Base-by-base conservation (phyloP, 2,329 filamentous ascomycete genomes). In the Aspergillus felis region DNA sequence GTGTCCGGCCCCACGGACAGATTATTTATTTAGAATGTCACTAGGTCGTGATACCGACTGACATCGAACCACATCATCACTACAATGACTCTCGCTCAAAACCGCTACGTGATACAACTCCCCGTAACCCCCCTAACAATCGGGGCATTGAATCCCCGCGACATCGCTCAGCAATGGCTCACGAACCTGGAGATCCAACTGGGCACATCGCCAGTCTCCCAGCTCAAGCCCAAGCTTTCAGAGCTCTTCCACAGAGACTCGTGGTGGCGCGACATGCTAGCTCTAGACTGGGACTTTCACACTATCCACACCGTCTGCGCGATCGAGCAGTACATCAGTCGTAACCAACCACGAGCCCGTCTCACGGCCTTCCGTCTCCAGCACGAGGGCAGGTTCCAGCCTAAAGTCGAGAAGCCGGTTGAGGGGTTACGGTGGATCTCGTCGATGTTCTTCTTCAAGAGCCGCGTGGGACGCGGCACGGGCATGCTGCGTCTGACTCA, bases 231-330 rank as follows among this genome's bases (percentile, higher is more conserved):
- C 20, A 56, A 63, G 3, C 51, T 71, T 10, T 29, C 57, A 25
- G 32, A 54, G 1, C 61, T 77, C 5, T 73, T 77, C 50, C 71
- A 75, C 14, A 44, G 62, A 20, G 73, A 75, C n/a, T 74, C 74
- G 9, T 76, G 73, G 70, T 76, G 74, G 72, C 70, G 75, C 4
- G 75, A 77, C 32, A 72, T 74, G 61, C 63, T 76, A n/a, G 69
- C 68, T 6, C 59, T 77, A 12, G 70, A 72, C 44, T 77, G 75
- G 75, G 71, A 76, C 41, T 66, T 75, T 52, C 74, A 69, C 20
- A 74, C 74, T 4, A 61, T 75, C 24, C 67, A 70, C 35, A 67
- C 64, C 3, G 64, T 64, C n/a, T 51, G 61, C 1, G 65, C 67
- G 5, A 76, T 77, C 24, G 58, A 66, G 24, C 59, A 61, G 2